Conservation (phyloP, 23 red algal species). For the Gracilaria caudata region DNA sequence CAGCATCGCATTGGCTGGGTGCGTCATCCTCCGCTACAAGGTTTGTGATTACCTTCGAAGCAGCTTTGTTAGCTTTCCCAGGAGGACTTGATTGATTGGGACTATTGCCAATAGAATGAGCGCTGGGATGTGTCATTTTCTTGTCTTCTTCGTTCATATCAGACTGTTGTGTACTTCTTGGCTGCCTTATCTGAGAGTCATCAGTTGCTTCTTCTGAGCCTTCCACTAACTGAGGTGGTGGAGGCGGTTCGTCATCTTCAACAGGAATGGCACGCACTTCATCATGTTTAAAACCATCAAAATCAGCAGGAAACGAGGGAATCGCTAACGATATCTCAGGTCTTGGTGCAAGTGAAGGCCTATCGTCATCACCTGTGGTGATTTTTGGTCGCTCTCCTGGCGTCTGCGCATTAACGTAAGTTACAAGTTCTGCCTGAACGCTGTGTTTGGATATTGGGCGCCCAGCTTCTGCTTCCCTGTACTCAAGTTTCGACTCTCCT, state of each 20-base stretch:
- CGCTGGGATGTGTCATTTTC: neutral
- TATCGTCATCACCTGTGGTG: neutral
- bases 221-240: neutral
- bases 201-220: neutral
- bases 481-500: neutral
- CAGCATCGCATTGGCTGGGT: neutral
- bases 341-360: neutral
- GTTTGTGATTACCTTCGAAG: neutral
- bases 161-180: neutral
- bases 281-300: neutral
- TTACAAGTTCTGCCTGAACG: neutral
- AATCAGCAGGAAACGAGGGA: neutral
- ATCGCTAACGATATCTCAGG: neutral
- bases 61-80: neutral
- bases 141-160: neutral
- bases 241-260: slow-evolving; percentile 16
- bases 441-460: neutral
- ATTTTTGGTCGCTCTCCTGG: neutral
- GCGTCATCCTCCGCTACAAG: neutral
- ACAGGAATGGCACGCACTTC: neutral
- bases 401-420: neutral
- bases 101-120: neutral
- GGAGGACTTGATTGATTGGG: neutral
- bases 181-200: neutral
- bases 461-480: neutral